phyloP scores from a whole-genome alignment of 371 early-diverging fungal genomes.

The Nematocida major region DNA sequence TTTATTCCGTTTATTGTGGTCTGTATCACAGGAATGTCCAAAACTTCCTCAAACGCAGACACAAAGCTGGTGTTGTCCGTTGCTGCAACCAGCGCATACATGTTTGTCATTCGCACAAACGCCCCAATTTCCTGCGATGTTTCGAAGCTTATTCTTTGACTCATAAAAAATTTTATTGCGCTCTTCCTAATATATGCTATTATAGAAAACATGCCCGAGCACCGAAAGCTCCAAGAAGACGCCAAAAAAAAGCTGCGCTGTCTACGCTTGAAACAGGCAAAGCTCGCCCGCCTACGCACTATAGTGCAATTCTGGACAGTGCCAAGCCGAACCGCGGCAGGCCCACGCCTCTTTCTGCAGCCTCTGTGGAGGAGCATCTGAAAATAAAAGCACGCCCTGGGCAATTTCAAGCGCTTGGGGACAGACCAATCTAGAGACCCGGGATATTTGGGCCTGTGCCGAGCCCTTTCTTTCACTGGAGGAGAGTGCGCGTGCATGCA shows the following conservation, averaged over 20 bases:
- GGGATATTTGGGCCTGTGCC: too few relatives aligned
- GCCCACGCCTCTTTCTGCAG: too few relatives aligned
- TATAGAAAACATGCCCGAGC: not conserved
- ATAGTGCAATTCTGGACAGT: too few relatives aligned
- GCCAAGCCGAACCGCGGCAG: too few relatives aligned
- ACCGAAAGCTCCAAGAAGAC: not conserved
- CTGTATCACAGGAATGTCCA: conserved; percentile 93
- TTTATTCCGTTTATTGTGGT: conserved; percentile 93
- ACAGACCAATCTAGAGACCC: too few relatives aligned
- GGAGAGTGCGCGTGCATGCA: too few relatives aligned
- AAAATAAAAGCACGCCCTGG: too few relatives aligned
- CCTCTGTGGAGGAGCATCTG: too few relatives aligned
- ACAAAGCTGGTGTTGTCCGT: conserved; percentile 72
- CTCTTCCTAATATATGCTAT: not conserved
- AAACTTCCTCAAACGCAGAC: conserved; percentile 70
- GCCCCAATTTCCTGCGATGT: conserved; percentile 96
- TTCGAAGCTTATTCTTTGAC: conserved; percentile 71
- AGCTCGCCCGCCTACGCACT: too few relatives aligned
- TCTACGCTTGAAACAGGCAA: too few relatives aligned
- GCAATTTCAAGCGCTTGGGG: too few relatives aligned
- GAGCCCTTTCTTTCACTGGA: too few relatives aligned
- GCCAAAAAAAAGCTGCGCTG: not conserved
- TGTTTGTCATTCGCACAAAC: conserved; percentile 91
- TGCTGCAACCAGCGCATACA: conserved; percentile 93
- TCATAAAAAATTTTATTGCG: conserved; percentile 57